Conservation (phyloP, 78 protist genomes). For the Planoprotostelium fungivorum region DNA sequence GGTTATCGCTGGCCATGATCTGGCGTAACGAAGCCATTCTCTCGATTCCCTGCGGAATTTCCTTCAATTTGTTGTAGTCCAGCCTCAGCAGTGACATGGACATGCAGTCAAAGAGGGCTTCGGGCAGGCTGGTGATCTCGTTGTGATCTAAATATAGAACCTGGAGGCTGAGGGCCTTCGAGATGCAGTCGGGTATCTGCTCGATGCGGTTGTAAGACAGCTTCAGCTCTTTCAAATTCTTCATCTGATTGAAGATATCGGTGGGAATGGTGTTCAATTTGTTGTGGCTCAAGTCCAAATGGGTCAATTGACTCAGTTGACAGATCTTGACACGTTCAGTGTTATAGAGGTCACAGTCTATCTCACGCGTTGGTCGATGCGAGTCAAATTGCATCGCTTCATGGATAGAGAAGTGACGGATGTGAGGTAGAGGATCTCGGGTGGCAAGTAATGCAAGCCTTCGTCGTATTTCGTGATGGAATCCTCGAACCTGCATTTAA, state of each 20-base stretch:
- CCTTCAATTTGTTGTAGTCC: neutral
- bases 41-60: neutral
- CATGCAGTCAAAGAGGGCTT: neutral
- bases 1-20: neutral
- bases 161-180: neutral
- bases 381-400: neutral
- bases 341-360: neutral
- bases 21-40: neutral
- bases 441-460: neutral
- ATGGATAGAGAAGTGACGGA: neutral
- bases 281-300: neutral
- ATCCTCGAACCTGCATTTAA: neutral
- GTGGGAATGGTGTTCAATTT: neutral
- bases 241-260: neutral
- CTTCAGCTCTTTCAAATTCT: neutral
- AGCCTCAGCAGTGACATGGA: neutral
- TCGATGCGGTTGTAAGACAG: neutral
- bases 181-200: neutral
- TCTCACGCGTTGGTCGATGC: neutral
- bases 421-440: neutral
- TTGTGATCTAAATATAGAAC: neutral
- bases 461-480: neutral
- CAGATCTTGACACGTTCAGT: neutral
- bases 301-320: neutral
- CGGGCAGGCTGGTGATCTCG: neutral